phyloP scores from a whole-genome alignment of 139 green algal species.

The Medakamo hakoo region DNA sequence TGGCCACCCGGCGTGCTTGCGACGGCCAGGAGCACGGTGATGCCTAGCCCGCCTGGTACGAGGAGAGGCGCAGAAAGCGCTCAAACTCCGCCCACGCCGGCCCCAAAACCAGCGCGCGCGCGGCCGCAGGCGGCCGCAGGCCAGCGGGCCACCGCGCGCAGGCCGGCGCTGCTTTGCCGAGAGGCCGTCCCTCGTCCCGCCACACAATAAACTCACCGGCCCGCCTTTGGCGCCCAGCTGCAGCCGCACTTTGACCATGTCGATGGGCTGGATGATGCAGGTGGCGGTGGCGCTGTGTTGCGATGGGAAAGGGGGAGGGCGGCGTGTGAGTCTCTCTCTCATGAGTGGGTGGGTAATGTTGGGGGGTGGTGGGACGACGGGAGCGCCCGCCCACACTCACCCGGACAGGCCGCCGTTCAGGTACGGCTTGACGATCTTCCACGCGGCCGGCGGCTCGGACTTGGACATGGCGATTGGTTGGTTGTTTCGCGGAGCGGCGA shows the following conservation, averaged over 20 bases:
- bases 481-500: not conserved
- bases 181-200: not conserved
- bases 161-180: not conserved
- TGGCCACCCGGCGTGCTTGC: too few relatives aligned
- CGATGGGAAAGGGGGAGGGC: not conserved
- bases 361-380: slow-evolving; percentile 80
- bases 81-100: too few relatives aligned
- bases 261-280: slow-evolving; percentile 71
- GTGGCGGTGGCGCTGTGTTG: slow-evolving; percentile 18
- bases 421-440: slow-evolving; percentile 85
- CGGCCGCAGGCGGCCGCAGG: too few relatives aligned
- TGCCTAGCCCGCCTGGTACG: too few relatives aligned
- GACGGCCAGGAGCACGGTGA: too few relatives aligned
- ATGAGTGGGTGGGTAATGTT: too few relatives aligned
- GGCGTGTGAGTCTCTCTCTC: too few relatives aligned
- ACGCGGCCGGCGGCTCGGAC: slow-evolving; percentile 25
- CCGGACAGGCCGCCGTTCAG: slow-evolving; percentile 77
- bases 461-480: slow-evolving; percentile 7
- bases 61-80: too few relatives aligned
- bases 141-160: too few relatives aligned
- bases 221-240: slow-evolving; percentile 81
- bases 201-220: slow-evolving; percentile 39
- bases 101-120: too few relatives aligned
- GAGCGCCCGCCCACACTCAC: not conserved
- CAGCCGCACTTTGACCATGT: slow-evolving; percentile 95